Conservation (phyloP, 2,329 filamentous ascomycete species). For the Pseudofabraea citricarpa region DNA sequence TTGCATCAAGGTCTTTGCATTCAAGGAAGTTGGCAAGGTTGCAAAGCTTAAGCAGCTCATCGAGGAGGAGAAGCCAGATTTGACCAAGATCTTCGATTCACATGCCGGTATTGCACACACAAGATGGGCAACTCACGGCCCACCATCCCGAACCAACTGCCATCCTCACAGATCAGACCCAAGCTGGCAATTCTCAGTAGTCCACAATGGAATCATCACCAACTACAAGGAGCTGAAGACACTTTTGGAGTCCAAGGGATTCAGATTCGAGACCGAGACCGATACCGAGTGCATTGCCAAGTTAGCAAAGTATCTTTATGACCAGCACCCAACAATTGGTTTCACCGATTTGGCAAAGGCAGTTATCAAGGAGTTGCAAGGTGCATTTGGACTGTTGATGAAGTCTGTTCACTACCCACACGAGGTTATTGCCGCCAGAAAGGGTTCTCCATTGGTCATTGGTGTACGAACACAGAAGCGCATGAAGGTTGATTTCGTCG, state of each 20-base stretch:
- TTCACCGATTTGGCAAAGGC: slow-evolving; percentile 97
- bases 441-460: slow-evolving; percentile 95
- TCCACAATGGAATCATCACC: slow-evolving; percentile 99
- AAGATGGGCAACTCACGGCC: slow-evolving; percentile 96
- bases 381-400: slow-evolving; percentile 93
- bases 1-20: slow-evolving; percentile 62
- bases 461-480: slow-evolving; percentile 96
- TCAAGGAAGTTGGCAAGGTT: slow-evolving; percentile 99
- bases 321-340: slow-evolving; percentile 87
- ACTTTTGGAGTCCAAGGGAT: slow-evolving; percentile 87
- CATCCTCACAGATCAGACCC: slow-evolving; percentile 97
- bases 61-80: slow-evolving; percentile 74
- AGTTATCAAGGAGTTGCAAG: slow-evolving; percentile 96
- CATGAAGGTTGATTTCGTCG: slow-evolving; percentile 99
- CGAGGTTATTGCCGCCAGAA: slow-evolving; percentile 95
- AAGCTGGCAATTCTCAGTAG: slow-evolving; percentile 92
- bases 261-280: slow-evolving; percentile 98
- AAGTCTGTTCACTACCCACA: slow-evolving; percentile 99
- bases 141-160: slow-evolving; percentile 92
- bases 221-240: slow-evolving; percentile 99
- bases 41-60: slow-evolving; percentile 94
- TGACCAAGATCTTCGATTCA: slow-evolving; percentile 92
- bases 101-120: slow-evolving; percentile 99
- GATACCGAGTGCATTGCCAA: slow-evolving; percentile 99
- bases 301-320: slow-evolving; percentile 96